Conservation (phyloP, 73 alveolate species). For the Paramecium sonneborni region DNA sequence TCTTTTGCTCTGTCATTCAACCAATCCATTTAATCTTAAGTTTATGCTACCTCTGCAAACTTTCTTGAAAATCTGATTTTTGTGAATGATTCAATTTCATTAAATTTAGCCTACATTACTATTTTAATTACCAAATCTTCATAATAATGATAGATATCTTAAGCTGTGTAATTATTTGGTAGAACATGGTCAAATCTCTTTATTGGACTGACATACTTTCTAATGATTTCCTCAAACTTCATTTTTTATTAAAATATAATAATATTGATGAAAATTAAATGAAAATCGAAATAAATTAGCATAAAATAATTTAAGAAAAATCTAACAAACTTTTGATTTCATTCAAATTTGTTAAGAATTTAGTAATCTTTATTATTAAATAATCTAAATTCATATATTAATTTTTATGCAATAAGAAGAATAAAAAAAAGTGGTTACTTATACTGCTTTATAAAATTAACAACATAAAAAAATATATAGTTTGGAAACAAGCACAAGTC, state of each 20-base stretch:
- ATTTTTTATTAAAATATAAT: not conserved
- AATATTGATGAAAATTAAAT: not conserved
- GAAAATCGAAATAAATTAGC: not conserved
- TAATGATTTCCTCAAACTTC: constrained; percentile 28
- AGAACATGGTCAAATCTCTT: constrained; percentile 27
- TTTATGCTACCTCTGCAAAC: constrained; percentile 26
- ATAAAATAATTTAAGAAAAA: not conserved
- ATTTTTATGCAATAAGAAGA: not conserved
- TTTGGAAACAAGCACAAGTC: not conserved
- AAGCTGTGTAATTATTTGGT: constrained; percentile 36
- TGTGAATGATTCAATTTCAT: constrained; percentile 53
- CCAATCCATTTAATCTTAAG: constrained; percentile 45
- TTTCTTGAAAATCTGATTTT: constrained; percentile 51
- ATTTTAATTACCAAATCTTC: not conserved
- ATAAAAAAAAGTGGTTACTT: not conserved
- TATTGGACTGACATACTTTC: constrained; percentile 26
- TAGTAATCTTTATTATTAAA: not conserved
- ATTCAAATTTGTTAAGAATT: not conserved
- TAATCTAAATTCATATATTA: not conserved
- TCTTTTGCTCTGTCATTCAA: constrained; percentile 37
- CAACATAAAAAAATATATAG: not conserved
- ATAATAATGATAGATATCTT: constrained; percentile 14
- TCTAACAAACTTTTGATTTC: not conserved
- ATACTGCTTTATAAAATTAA: not conserved
- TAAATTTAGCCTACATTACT: constrained; percentile 41